Conservation (phyloP, 345 rosid genomes). For the Citrus unshiu region DNA sequence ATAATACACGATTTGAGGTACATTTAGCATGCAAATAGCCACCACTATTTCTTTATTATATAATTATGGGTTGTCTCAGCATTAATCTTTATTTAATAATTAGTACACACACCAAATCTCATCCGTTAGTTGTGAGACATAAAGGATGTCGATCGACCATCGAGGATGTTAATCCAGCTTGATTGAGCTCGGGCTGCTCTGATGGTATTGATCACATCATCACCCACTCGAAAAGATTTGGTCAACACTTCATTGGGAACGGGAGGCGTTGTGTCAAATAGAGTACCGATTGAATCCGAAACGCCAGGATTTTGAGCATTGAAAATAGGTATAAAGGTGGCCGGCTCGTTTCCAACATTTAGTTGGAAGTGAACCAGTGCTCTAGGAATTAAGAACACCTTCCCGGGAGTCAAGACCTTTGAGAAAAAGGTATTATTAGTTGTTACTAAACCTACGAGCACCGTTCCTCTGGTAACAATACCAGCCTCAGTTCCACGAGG, state of each 20-base stretch:
- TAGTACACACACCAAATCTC: too few relatives aligned
- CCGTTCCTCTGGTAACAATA: conserved; percentile 48
- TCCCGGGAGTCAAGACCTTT: conserved; percentile 42
- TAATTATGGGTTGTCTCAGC: too few relatives aligned
- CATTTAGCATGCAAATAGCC: too few relatives aligned
- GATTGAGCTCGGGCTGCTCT: conserved; percentile 16
- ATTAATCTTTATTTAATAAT: too few relatives aligned
- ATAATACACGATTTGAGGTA: too few relatives aligned
- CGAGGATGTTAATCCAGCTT: not conserved
- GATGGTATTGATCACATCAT: conserved; percentile 33
- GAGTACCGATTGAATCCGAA: conserved; percentile 26
- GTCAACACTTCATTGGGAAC: conserved; percentile 54
- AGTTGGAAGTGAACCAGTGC: conserved; percentile 74
- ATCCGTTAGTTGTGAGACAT: too few relatives aligned
- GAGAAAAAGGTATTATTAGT: conserved; percentile 50
- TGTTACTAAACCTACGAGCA: conserved; percentile 58
- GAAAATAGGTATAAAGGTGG: conserved; percentile 60
- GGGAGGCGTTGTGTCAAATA: conserved; percentile 53
- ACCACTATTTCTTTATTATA: too few relatives aligned
- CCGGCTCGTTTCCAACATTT: conserved; percentile 62
- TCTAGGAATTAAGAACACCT: conserved; percentile 61
- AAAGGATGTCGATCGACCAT: too few relatives aligned
- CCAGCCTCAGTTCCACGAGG: conserved; percentile 64
- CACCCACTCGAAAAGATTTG: conserved; percentile 48
- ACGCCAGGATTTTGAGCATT: conserved; percentile 70